A percentile compares a stretch with the other conserved stretches of the same genome.
phyloP scores from a whole-genome alignment of 2,329 filamentous ascomycete genomes.

The Colletotrichum liaoningense region DNA sequence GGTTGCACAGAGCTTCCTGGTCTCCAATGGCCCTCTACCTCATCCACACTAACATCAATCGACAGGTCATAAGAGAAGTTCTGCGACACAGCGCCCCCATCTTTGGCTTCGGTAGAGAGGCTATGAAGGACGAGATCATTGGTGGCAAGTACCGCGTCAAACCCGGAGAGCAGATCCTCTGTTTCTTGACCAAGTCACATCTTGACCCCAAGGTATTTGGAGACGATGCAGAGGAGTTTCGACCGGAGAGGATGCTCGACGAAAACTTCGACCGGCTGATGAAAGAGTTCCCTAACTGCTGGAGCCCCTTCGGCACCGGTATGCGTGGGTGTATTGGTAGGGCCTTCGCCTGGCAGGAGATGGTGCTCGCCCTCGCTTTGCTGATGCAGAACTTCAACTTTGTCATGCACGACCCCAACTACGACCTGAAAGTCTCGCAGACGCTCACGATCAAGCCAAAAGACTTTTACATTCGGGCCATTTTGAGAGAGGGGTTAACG shows the following conservation, averaged over 20 bases:
- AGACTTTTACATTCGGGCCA: constrained; percentile 68
- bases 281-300: constrained; percentile 46
- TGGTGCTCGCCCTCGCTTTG: constrained; percentile 59
- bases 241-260: constrained; percentile 72
- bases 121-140: constrained; percentile 55
- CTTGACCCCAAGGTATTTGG: constrained; percentile 68
- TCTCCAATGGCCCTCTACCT: neutral
- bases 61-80: constrained; percentile 65
- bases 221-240: constrained; percentile 66
- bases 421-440: constrained; percentile 62
- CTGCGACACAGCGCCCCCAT: constrained; percentile 44
- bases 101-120: constrained; percentile 41
- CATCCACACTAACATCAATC: neutral
- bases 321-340: constrained; percentile 64
- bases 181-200: constrained; percentile 61
- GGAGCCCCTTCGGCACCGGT: constrained; percentile 67
- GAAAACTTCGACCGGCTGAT: constrained; percentile 55
- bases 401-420: constrained; percentile 66
- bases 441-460: constrained; percentile 71
- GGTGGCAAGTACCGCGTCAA: constrained; percentile 65
- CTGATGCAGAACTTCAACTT: constrained; percentile 77
- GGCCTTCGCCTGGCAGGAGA: constrained; percentile 66
- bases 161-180: constrained; percentile 55
- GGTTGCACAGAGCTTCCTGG: neutral
- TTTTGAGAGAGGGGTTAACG: constrained; percentile 55